Evolutionary conservation across 1,139 yeast genomes (phyloP), one percentile per base, ranked within the genome.

Genomic region (Blastobotrys malaysiensis): DNA sequence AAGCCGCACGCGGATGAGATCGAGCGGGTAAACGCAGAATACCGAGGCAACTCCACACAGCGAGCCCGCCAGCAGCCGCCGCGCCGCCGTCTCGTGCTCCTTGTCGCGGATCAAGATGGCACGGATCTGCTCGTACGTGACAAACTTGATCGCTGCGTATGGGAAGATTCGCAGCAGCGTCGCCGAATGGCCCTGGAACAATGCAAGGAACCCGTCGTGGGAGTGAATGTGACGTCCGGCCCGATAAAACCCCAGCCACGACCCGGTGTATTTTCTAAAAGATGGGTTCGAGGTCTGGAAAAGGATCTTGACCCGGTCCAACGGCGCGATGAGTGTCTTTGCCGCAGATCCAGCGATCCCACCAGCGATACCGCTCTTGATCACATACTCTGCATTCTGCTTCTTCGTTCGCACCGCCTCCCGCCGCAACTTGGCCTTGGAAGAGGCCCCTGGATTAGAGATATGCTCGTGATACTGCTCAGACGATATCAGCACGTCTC

Each of bases 281-380:
- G 86, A 93, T 0, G 98, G 98, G 65, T 91, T 91, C 21, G 95
- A 83, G 0, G 99, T 95, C 72, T 93, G 99, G 70, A 93, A 93
- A 49, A 93, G 74, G 63, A 93, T 93, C 73, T 93, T 93, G 59
- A 93, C 93, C 64, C 99, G 78, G 70, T 93, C 99, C 54, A 93
- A 72, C 0, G 99, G 99, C 0, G 99, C 99, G 48, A 93, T 88
- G 52, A 91, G 75, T 0, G 98, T 90, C 66, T 93, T 93, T 5
- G 97, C 99, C 7, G 95, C 89, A 53, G 91, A 83, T 0, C 99
- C 99, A 0, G 99, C 97, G 1, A 89, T 65, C 0, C 99, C 99
- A 11, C 99, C 99, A 0, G 99, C 96, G 1, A 90, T 64, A 0
- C 97, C 99, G 21, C 95, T 86, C 57, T 89, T 78, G 36, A 88